These are phyloP conservation scores for Sambucus nigra DNA, from an alignment of 129 eudicot genomes.

Conservation along the genomic window DNA sequence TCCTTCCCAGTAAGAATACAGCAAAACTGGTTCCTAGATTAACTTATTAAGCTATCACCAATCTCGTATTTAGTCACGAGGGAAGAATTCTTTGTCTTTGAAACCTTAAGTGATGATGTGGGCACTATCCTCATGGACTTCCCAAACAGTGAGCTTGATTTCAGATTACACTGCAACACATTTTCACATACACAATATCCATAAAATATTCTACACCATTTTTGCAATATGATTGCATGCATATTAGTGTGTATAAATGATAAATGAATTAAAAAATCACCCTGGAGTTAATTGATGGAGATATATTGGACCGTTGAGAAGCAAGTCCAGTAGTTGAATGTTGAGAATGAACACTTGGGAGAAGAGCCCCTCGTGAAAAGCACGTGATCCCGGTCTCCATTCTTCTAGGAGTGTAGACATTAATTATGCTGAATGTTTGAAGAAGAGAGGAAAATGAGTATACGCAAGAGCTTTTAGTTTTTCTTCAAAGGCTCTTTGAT, in stretches of 20 bases:
- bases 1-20: no score
- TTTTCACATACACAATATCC: no score
- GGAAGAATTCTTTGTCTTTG: conserved; percentile 43
- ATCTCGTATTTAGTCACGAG: conserved; percentile 59
- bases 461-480: neutral
- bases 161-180: no score
- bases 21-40: neutral
- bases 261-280: no score
- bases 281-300: conserved; percentile 51
- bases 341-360: conserved; percentile 62
- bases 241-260: no score
- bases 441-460: conserved; percentile 10
- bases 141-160: conserved; percentile 74
- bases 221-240: no score
- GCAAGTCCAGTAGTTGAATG: conserved; percentile 48
- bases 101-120: conserved; percentile 49
- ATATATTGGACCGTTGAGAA: conserved; percentile 43
- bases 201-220: no score
- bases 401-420: no score
- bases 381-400: conserved; percentile 86
- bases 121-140: conserved; percentile 50
- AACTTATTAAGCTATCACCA: conserved; percentile 91
- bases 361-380: conserved; percentile 59
- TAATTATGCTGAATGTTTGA: neutral
- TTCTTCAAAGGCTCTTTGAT: conserved; percentile 7